Base-by-base conservation (phyloP, 225 moss, liverwort and hornwort species). In the Marchantia polymorpha region DNA sequence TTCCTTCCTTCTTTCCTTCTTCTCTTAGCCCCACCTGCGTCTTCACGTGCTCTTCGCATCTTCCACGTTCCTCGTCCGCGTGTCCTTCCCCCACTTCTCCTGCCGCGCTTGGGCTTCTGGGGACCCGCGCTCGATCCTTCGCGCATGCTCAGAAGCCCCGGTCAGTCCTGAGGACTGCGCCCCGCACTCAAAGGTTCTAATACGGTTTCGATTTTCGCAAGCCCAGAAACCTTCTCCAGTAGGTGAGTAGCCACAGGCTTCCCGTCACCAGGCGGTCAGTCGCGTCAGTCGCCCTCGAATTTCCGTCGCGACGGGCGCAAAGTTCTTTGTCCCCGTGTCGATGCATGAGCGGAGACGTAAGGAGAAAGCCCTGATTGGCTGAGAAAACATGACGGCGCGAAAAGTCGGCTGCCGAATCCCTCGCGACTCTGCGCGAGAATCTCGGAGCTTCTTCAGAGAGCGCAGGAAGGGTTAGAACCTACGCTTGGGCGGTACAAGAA, bases 71-170 rank as follows among this genome's bases (percentile, higher is more conserved):
- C 19, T 59, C 39, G 5, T 39, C 16, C 59, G 59, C 17, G 14
- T 61, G 61, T 61, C 22, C 61, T 16, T 59, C 4, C 19, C 23
- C 61, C n/a, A 23, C 58, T 58, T 15, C 58, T 61, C 9, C 61
- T 39, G 39, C 39, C 5, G 39, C 39, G 39, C 39, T 39, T 39
- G 39, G 3, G n/a, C 61, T 61, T 23, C 22, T 61, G 61, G 61
- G 61, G 6, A 10, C 22, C 61, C 8, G 61, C 23, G 61, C 61
- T 10, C n/a, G 17, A 61, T 23, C n/a, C 23, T 23, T 23, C 61
- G 61, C 61, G 61, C 61, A 61, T 61, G 61, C 61, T 61, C 61
- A 61, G 61, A 61, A 39, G 39, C 39, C 39, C n/a, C n/a, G n/a
- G n/a, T 39, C 39, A 39, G 39, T 39, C 39, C 39, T 39, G 5